Evolutionary conservation across 2,329 filamentous ascomycete species (phyloP).

Genomic region (Calonectria pauciramosa): DNA sequence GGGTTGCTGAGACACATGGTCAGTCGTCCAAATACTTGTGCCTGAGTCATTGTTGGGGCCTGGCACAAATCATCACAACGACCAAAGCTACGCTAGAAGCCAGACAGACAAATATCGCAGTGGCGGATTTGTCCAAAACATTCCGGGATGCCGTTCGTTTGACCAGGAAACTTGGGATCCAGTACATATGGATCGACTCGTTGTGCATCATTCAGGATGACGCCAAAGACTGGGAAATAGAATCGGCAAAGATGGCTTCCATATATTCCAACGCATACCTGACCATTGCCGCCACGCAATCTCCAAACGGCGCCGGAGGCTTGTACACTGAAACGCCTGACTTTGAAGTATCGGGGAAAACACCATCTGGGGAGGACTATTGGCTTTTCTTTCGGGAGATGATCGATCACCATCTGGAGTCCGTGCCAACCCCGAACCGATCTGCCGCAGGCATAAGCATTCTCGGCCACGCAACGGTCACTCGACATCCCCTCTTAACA

Average conservation of each 20-base stretch:
- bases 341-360: conserved; percentile 15
- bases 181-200: conserved; percentile 40
- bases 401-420: conserved; percentile 17
- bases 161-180: conserved; percentile 23
- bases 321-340: conserved; percentile 10
- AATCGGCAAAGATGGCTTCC: conserved; percentile 36
- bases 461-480: conserved; percentile 11
- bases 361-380: background rate
- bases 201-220: conserved; percentile 42
- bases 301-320: conserved; percentile 23
- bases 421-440: background rate
- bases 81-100: conserved; percentile 13
- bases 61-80: conserved; percentile 4
- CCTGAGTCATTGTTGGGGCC: conserved; percentile 15
- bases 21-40: conserved; percentile 10
- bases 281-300: conserved; percentile 34
- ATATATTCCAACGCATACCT: conserved; percentile 37
- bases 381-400: conserved; percentile 12
- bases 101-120: conserved; percentile 12
- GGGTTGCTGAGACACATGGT: background rate
- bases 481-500: conserved; percentile 28
- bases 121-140: conserved; percentile 15
- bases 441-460: background rate
- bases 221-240: conserved; percentile 33
- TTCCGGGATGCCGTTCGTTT: conserved; percentile 26